Evolutionary conservation across 1,139 yeast genomes (phyloP), one percentile per base, ranked within the genome.

Genomic region (Pichia kudriavzevii): DNA sequence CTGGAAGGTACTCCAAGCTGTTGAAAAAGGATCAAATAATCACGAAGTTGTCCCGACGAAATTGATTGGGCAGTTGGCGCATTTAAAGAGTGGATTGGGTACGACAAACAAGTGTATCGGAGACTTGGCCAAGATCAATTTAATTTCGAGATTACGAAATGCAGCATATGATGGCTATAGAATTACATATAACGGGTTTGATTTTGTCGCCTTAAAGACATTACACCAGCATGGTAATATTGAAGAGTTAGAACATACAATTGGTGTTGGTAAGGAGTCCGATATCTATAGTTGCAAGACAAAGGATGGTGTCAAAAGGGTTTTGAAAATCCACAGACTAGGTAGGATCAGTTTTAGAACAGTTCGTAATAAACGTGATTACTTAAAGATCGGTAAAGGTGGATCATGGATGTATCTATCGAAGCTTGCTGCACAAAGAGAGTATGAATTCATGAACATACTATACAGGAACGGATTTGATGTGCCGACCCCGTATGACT

Each of bases 191-290:
- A 75, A 73, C 33, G 99, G 99, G 5, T 83, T 77, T 56, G 99
- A 91, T 58, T 91, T 83, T 53, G 67, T 93, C 45, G 97, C 97
- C 0, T 66, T 91, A 46, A 84, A 80, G 55, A 71, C 94, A 5
- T 74, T 91, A 75, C 61, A 76, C 48, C 82, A 79, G 51, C 69
- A 88, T 47, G 75, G 79, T 32, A 68, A 85, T 0, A 58, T 91
- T 8, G 78, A 79, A 49, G 80, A 93, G 2, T 74, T 91, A 10
- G 97, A 95, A 13, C 70, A 79, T 29, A 84, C 82, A 17, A 87
- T 91, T 49, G 98, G 98, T 39, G 95, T 93, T 34, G 98, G 98
- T 52, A 91, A 91, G 56, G 98, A 91, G 58, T 85, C 96, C 4
- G 98, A 91, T 61, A 88, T 91, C 50, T 87, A 80, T 56, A 72